Evolutionary conservation across 805 yeast species (phyloP).

Genomic region (Metahyphopichia silvanorum): DNA sequence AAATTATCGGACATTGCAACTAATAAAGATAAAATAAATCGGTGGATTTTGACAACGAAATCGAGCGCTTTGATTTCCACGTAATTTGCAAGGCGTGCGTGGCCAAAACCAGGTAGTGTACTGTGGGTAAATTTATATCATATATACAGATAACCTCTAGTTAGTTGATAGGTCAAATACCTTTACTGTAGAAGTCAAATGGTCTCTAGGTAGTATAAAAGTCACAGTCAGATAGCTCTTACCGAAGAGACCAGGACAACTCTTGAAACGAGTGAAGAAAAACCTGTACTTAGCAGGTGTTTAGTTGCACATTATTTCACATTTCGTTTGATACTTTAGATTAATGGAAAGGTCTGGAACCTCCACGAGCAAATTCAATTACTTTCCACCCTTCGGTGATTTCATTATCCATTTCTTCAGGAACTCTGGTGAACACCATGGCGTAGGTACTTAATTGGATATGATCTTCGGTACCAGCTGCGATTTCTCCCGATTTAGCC

Average conservation of each 20-base stretch:
- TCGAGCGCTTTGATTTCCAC: no score
- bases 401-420: conserved; percentile 85
- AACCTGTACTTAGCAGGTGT: no score
- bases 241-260: no score
- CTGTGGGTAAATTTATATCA: no score
- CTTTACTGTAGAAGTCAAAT: no score
- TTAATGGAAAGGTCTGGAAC: conserved; percentile 72
- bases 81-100: no score
- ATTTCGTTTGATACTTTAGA: background rate
- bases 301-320: background rate
- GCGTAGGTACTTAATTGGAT: conserved; percentile 93
- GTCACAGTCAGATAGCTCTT: no score
- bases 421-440: conserved; percentile 88
- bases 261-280: no score
- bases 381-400: conserved; percentile 98
- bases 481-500: conserved; percentile 87
- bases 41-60: background rate
- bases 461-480: conserved; percentile 94
- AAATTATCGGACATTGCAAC: conserved; percentile 41
- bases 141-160: no score
- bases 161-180: no score
- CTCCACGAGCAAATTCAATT: conserved; percentile 90
- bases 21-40: background rate
- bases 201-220: no score
- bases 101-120: no score